Base-by-base conservation (phyloP, 495 filamentous ascomycete genomes). In the Thermochaetoides thermophila region DNA sequence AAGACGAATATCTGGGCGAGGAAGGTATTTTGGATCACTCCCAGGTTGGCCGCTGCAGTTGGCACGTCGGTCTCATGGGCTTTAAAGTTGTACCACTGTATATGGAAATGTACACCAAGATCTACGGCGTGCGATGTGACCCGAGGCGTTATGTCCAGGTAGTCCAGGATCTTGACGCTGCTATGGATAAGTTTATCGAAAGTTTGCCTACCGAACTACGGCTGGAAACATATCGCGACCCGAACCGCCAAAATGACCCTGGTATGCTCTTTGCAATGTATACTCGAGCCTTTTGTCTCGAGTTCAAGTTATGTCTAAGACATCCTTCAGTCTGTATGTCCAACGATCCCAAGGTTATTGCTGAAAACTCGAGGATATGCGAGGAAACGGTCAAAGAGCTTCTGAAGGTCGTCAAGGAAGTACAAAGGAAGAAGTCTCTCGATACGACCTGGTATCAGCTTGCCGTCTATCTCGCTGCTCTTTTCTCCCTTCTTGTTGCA, bases 381-480 rank as follows among this genome's bases (percentile, higher is more conserved):
- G 69, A 83, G 15, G 72, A 77, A 12, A 63, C 72, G 16, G 68
- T 77, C 22, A 63, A 63, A 40, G 62, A 69, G 32, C 70, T 84
- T 44, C 60, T 87, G 12, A 56, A 61, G 29, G 64, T 69, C 25
- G 64, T 80, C 9, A 56, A 61, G 17, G 58, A 67, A 27, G 48
- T 85, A 17, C 64, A 69, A 29, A 67, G 69, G 46, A 52, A 65
- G 28, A 74, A 74, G 47, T 74, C 74, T 38, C 54, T 84, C n/a
- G 81, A 87, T 42, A 81, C 76, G 9, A 82, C 80, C n/a, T 85
- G 79, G 79, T 77, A 81, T 38, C 74, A 73, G 36, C 53, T 65
- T 30, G 72, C 78, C 0, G 65, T 80, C 14, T 83, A 81, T 46
- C 61, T 84, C 6, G 69, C 78, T 19, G 78, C 78, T 5, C 74